Percentiles rank a stretch among this genome's conserved stretches.
phyloP scores from a whole-genome alignment of 2,329 filamentous ascomycete genomes.

The Knufia fluminis region DNA sequence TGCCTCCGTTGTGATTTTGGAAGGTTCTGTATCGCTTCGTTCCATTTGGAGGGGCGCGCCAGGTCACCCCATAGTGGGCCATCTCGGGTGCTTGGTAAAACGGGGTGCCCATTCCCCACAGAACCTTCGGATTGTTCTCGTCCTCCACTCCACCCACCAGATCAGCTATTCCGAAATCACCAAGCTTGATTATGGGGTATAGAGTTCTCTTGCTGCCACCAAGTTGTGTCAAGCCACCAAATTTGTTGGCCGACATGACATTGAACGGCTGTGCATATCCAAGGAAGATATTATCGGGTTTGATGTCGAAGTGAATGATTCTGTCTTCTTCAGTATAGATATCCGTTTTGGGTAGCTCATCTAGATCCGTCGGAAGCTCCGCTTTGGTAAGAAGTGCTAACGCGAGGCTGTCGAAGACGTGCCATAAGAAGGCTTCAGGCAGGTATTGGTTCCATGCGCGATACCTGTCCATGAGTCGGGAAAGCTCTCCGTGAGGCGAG shows the following conservation, averaged over 20 bases:
- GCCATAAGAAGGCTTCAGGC: slow-evolving; percentile 20
- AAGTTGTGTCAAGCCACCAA: too few relatives aligned
- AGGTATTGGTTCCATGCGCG: slow-evolving; percentile 17
- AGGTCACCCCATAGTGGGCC: background rate
- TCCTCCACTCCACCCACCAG: background rate
- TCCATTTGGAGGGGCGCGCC: background rate
- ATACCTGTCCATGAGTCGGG: slow-evolving; percentile 11
- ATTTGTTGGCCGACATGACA: too few relatives aligned
- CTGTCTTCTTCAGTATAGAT: background rate
- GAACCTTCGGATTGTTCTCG: background rate
- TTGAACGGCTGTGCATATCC: slow-evolving; percentile 4
- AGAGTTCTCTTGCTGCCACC: background rate
- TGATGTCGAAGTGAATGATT: slow-evolving; percentile 74
- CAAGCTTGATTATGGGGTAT: slow-evolving; percentile 11
- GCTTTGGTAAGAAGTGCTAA: background rate
- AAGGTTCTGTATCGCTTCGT: background rate
- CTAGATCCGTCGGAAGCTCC: slow-evolving; percentile 9
- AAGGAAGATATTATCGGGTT: slow-evolving; percentile 91
- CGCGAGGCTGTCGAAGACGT: slow-evolving; percentile 18
- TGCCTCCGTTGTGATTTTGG: background rate
- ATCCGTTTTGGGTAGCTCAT: background rate
- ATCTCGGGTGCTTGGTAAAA: slow-evolving; percentile 1
- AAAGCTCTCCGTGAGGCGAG: slow-evolving; percentile 14
- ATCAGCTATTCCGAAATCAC: slow-evolving; percentile 10
- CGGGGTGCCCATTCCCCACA: background rate